A percentile compares a stretch with the other conserved stretches of the same genome.
Conservation (phyloP, 192 early-diverging fungal genomes). For the Tieghemiomyces parasiticus region DNA sequence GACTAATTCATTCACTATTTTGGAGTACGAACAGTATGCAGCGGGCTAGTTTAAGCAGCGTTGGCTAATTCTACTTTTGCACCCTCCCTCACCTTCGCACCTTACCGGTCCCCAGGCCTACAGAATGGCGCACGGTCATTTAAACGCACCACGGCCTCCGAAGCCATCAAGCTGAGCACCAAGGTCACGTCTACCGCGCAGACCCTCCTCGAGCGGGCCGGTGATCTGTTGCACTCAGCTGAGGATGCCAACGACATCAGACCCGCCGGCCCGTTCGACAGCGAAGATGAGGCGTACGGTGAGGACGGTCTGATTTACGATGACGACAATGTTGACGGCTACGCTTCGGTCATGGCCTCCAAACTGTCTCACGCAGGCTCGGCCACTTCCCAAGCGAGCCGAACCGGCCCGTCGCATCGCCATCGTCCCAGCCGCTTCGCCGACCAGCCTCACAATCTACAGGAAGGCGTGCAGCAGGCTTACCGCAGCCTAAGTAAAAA, state of each 20-base stretch:
- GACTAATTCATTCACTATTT: too few species aligned
- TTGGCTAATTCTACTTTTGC: too few species aligned
- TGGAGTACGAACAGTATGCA: too few species aligned
- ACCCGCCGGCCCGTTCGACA: too few species aligned
- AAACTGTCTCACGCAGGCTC: too few species aligned
- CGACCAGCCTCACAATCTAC: slow-evolving; percentile 67
- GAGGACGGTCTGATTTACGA: background rate
- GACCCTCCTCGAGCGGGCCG: slow-evolving; percentile 76
- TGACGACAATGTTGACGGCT: slow-evolving; percentile 15
- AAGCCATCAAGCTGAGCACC: slow-evolving; percentile 77
- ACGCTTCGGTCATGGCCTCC: too few species aligned
- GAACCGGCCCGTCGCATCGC: too few species aligned
- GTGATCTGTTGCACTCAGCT: slow-evolving; percentile 51
- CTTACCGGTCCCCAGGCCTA: slow-evolving; percentile 29
- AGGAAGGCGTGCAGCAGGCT: slow-evolving; percentile 72
- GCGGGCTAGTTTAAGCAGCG: too few species aligned
- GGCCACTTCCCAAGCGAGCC: too few species aligned
- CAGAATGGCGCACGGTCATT: slow-evolving; percentile 83
- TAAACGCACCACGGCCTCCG: slow-evolving; percentile 76
- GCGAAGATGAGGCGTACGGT: slow-evolving; percentile 4
- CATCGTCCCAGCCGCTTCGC: slow-evolving; percentile 63
- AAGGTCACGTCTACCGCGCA: slow-evolving; percentile 81
- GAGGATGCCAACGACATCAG: slow-evolving; percentile 16
- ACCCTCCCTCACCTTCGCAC: background rate
- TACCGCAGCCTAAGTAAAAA: slow-evolving; percentile 67